Evolutionary conservation across 2,329 filamentous ascomycete genomes (phyloP).

Genomic region (Pseudogymnoascus sp.): DNA sequence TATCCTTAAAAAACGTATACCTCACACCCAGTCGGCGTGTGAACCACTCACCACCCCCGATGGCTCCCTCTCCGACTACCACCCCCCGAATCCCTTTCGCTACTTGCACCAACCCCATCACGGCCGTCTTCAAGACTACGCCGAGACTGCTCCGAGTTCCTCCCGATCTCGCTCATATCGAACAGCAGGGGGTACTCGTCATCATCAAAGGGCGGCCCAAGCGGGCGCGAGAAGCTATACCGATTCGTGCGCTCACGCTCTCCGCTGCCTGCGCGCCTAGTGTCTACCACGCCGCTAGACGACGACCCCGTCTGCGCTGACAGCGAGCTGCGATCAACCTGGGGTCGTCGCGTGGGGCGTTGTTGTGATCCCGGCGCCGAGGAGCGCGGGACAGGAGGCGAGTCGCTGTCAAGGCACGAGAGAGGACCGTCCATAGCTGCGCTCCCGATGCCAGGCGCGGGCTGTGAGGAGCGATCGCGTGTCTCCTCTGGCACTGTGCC

Average conservation of each 20-base stretch:
- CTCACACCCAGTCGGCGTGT: neutral
- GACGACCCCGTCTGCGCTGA: slow-evolving; percentile 25
- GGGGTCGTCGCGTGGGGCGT: slow-evolving; percentile 15
- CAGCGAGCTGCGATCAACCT: slow-evolving; percentile 19
- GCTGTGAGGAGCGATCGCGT: slow-evolving; percentile 28
- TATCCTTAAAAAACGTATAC: neutral
- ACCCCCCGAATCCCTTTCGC: slow-evolving; percentile 24
- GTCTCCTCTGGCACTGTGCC: slow-evolving; percentile 32
- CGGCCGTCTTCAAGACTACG: slow-evolving; percentile 50
- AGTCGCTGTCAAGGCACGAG: neutral
- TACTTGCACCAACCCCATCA: slow-evolving; percentile 17
- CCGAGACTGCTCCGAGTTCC: slow-evolving; percentile 35
- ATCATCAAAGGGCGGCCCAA: slow-evolving; percentile 35
- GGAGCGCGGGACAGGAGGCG: neutral
- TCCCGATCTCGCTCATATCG: slow-evolving; percentile 64
- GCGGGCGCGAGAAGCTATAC: slow-evolving; percentile 38
- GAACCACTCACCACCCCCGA: slow-evolving; percentile 20
- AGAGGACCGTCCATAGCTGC: neutral
- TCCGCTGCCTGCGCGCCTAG: slow-evolving; percentile 25
- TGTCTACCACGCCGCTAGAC: slow-evolving; percentile 26
- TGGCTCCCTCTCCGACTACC: slow-evolving; percentile 26
- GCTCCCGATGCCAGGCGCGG: slow-evolving; percentile 15
- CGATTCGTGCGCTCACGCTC: slow-evolving; percentile 31
- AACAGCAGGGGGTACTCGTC: slow-evolving; percentile 62
- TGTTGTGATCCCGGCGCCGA: neutral